Evolutionary conservation across 2,329 filamentous ascomycete species (phyloP).

Genomic region (Aspergillus sojae): DNA sequence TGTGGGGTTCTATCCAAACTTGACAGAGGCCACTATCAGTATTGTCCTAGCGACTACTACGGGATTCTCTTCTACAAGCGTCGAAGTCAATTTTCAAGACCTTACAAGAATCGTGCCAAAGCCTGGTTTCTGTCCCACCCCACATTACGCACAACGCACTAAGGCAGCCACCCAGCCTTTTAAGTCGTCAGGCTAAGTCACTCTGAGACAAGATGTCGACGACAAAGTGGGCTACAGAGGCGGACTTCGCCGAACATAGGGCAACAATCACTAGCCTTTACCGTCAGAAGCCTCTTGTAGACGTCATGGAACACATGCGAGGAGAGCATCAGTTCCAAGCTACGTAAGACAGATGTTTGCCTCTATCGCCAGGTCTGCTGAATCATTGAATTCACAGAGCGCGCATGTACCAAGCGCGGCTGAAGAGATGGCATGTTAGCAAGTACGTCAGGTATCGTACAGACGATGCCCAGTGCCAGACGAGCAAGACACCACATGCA

Average conservation of each 20-base stretch:
- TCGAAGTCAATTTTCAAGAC: neutral
- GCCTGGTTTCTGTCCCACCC: neutral
- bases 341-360: neutral
- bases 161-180: neutral
- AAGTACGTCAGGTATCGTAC: too few species aligned
- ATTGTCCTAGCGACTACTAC: neutral
- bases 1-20: neutral
- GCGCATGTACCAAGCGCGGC: neutral
- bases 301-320: neutral
- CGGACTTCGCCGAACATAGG: neutral
- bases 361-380: neutral
- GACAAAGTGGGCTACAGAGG: neutral
- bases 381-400: neutral
- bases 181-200: neutral
- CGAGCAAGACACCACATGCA: too few species aligned
- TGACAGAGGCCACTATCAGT: neutral
- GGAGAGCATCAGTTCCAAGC: neutral
- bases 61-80: neutral
- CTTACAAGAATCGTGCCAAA: neutral
- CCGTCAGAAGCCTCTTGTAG: neutral
- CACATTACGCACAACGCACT: neutral
- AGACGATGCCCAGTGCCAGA: too few species aligned
- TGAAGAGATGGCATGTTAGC: too few species aligned
- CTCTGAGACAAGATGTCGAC: neutral
- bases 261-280: neutral